Evolutionary conservation across 2,329 filamentous ascomycete genomes (phyloP), one percentile per base, ranked within the genome.

Genomic region (Ilyonectria mors-panacis): DNA sequence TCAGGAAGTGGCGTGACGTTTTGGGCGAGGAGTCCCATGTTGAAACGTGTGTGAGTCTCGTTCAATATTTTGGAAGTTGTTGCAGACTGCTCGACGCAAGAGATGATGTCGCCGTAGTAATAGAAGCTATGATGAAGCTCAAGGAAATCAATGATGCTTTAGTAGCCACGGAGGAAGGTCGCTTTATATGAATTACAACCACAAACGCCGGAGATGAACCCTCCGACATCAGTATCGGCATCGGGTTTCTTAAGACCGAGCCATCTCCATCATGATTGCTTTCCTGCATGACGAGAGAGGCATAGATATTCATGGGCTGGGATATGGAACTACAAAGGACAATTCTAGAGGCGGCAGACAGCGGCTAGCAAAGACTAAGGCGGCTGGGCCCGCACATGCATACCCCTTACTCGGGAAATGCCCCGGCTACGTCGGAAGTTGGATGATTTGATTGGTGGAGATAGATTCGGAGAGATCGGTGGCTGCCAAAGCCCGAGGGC

Each of bases 241-340:
- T 51, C 48, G 48, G 48, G 26, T 13, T 19, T 21, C 28, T 12
- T 21, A 9, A 13, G 4, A 51, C 48, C 48, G 48, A 33, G 3
- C 26, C 4, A 28, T 35, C 15, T 51, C 17, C 48, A 51, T 51
- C 17, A 33, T n/a, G 17, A 5, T 19, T 19, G 8, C 26, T 33
- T 19, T 51, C 48, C 6, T 51, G 28, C 48, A 50, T 33, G 48
- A 33, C 28, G 26, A 33, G 28, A 51, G 28, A 51, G 48, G 48
- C 48, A 51, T 51, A 6, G 48, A 51, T 51, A 33, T 21, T 7
- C 48, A 51, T 6, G 17, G 26, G 33, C 28, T 28, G 5, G 5
- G 48, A 21, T 35, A 19, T 33, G 17, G 28, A 26, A 35, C n/a
- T 6, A 9, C 1, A 21, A 35, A 3, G 4, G 47, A 17, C 7